These are phyloP conservation scores for Lachnellula occidentalis DNA, from an alignment of 2,329 filamentous ascomycete genomes.

Conservation along the genomic window DNA sequence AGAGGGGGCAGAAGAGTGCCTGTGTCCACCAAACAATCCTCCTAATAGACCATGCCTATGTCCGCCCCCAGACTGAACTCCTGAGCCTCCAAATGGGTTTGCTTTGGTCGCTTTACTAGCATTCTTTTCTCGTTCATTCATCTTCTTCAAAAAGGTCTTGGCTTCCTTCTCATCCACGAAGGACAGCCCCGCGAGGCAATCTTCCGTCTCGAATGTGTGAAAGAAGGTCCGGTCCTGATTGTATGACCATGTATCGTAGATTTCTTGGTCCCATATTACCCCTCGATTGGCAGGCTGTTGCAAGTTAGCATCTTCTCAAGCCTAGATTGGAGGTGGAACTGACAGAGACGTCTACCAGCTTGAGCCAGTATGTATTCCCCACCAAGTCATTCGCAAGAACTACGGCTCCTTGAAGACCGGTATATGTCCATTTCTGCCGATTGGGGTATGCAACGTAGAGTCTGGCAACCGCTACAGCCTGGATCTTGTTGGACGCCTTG, in stretches of 20 bases:
- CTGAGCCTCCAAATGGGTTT: slow-evolving; percentile 62
- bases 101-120: slow-evolving; percentile 80
- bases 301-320: slow-evolving; percentile 14
- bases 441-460: slow-evolving; percentile 92
- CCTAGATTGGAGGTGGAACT: slow-evolving; percentile 31
- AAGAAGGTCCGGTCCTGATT: slow-evolving; percentile 98
- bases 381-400: slow-evolving; percentile 92
- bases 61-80: slow-evolving; percentile 37
- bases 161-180: slow-evolving; percentile 98
- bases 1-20: slow-evolving; percentile 49
- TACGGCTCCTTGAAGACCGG: slow-evolving; percentile 83
- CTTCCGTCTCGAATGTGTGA: slow-evolving; percentile 92
- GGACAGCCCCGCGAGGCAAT: slow-evolving; percentile 82
- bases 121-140: slow-evolving; percentile 93
- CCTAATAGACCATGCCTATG: slow-evolving; percentile 47
- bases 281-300: slow-evolving; percentile 67
- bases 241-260: slow-evolving; percentile 91
- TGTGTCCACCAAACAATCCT: slow-evolving; percentile 53
- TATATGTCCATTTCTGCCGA: slow-evolving; percentile 83
- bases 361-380: slow-evolving; percentile 94
- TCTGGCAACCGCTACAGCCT: slow-evolving; percentile 86
- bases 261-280: slow-evolving; percentile 95
- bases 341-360: slow-evolving; percentile 94
- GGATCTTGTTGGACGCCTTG: slow-evolving; percentile 94
- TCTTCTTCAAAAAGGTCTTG: slow-evolving; percentile 94